Base-by-base conservation (phyloP, 164 flowering plant species). In the Malania oleifera region DNA sequence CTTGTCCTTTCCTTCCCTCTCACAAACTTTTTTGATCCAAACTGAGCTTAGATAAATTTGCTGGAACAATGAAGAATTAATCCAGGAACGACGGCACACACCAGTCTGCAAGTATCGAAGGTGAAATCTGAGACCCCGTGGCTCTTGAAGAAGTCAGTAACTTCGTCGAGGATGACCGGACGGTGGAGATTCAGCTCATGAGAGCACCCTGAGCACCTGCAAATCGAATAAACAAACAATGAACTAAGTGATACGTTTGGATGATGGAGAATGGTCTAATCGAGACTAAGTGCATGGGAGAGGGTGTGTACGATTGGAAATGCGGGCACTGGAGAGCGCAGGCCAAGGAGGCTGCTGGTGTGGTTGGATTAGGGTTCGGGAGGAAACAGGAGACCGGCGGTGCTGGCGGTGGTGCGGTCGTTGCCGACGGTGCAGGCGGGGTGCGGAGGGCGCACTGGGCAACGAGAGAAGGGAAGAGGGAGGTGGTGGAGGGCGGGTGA, bases 121-220 rank as follows among this genome's bases (percentile, higher is more conserved):
- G 69, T 80, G 70, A 90, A 87, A 60, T 82, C 81, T 0, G 78
- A 63, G 40, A 85, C 73, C 0, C 96, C 96, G 11, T 54, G 51
- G 9, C 59, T 66, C 61, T 73, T 76, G 73, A 92, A 92, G 73
- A 82, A 89, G 5, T 72, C 75, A 7, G 49, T 49, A 1, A 77
- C 95, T 54, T 87, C 96, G 12, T 79, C 77, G 15, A 84, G 73
- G 13, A 87, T 61, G 9, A 43, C 39, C 20, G 98, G 96, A 31
- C 74, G 83, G 69, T 89, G 87, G 31, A 92, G 90, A 65, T 82
- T 73, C 68, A 70, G 60, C 79, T 87, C 90, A 20, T 83, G 91
- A 0, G 88, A 75, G 47, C 96, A 92, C 10, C 96, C 98, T 1
- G 98, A 87, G 70, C 95, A 90, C 65, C 97, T 90, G 76, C 68